Conservation (phyloP, 2,329 filamentous ascomycete genomes). For the Oidium heveae region DNA sequence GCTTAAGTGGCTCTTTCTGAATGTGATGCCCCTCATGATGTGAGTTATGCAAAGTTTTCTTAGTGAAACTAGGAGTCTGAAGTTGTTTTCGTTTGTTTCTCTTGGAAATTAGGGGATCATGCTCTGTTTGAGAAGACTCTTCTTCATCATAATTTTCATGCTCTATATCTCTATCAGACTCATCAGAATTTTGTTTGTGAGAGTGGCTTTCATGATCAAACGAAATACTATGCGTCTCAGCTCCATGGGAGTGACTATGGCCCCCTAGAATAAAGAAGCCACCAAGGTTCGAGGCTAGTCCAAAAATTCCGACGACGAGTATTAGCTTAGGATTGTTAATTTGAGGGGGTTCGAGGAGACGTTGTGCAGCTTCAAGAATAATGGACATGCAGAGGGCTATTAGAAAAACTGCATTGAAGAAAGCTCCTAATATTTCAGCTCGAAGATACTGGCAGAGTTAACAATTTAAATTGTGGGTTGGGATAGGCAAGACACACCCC, state of each 20-base stretch:
- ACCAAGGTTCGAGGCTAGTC: slow-evolving; percentile 66
- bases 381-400: slow-evolving; percentile 93
- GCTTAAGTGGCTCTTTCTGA: slow-evolving; percentile 48
- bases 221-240: slow-evolving; percentile 4
- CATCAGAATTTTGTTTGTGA: slow-evolving; percentile 16
- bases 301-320: slow-evolving; percentile 66
- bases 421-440: slow-evolving; percentile 83
- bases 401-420: slow-evolving; percentile 93
- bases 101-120: slow-evolving; percentile 7
- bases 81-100: slow-evolving; percentile 2
- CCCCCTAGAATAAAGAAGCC: slow-evolving; percentile 84
- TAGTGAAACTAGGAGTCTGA: background rate
- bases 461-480: background rate
- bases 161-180: slow-evolving; percentile 18
- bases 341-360: slow-evolving; percentile 73
- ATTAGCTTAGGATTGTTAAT: slow-evolving; percentile 71
- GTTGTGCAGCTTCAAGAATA: slow-evolving; percentile 78
- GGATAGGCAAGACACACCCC: slow-evolving; percentile 32
- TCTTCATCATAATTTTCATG: background rate
- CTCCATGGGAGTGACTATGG: slow-evolving; percentile 53
- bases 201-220: slow-evolving; percentile 10
- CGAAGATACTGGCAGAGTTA: slow-evolving; percentile 52
- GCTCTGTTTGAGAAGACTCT: slow-evolving; percentile 12
- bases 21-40: slow-evolving; percentile 38
- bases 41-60: slow-evolving; percentile 8